Evolutionary conservation across 768 basidiomycete genomes (phyloP).

Genomic region (Tricholoma sp.): DNA sequence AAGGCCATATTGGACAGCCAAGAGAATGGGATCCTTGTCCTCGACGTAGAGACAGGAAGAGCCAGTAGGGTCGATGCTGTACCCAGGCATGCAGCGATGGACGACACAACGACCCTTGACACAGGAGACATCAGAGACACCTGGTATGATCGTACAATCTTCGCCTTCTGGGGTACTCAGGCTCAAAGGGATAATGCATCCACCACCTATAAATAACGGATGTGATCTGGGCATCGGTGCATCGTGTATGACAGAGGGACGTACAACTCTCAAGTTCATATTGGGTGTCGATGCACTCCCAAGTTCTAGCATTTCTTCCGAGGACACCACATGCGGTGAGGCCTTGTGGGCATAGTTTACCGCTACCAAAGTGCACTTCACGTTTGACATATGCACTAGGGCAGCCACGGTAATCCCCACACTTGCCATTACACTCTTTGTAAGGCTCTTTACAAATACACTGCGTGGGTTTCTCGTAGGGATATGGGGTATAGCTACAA

Average conservation of each 20-base stretch:
- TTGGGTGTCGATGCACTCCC: slow-evolving; percentile 46
- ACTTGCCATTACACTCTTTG: slow-evolving; percentile 46
- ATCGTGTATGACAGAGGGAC: slow-evolving; percentile 15
- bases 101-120: slow-evolving; percentile 37
- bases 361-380: slow-evolving; percentile 18
- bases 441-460: slow-evolving; percentile 40
- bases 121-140: slow-evolving; percentile 47
- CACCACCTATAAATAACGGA: slow-evolving; percentile 34
- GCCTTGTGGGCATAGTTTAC: slow-evolving; percentile 32
- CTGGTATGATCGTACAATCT: slow-evolving; percentile 46
- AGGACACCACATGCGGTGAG: slow-evolving; percentile 39
- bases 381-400: slow-evolving; percentile 31
- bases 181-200: slow-evolving; percentile 34
- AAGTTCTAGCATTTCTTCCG: slow-evolving; percentile 31
- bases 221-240: neutral
- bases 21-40: slow-evolving; percentile 17
- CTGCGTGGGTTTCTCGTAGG: slow-evolving; percentile 26
- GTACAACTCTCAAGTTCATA: slow-evolving; percentile 49
- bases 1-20: slow-evolving; percentile 25
- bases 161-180: slow-evolving; percentile 28
- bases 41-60: slow-evolving; percentile 24
- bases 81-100: slow-evolving; percentile 41
- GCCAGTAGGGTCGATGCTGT: slow-evolving; percentile 17
- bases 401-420: slow-evolving; percentile 30
- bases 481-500: slow-evolving; percentile 24